Evolutionary conservation across 352 stramenopile species (phyloP).

Genomic region (Phytophthora lateralis): DNA sequence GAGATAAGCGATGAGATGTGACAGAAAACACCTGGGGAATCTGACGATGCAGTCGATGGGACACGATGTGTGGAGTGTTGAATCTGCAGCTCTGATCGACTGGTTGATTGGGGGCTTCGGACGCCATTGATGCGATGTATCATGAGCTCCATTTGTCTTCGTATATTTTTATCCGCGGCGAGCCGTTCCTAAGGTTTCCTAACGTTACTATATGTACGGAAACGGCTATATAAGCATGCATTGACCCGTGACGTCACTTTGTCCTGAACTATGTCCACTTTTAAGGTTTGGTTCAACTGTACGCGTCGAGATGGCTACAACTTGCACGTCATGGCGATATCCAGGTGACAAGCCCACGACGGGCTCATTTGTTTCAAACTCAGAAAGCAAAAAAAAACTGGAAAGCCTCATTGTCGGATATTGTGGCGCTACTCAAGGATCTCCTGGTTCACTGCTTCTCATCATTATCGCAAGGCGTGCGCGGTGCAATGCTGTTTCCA

Average conservation of each 20-base stretch:
- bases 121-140: constrained; percentile 7
- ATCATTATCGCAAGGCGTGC: too few relatives aligned
- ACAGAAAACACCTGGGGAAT: constrained; percentile 33
- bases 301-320: constrained; percentile 27
- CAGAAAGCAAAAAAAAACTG: too few relatives aligned
- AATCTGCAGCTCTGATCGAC: constrained; percentile 11
- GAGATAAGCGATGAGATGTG: constrained; percentile 26
- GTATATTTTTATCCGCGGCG: background rate
- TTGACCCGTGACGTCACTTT: constrained; percentile 22
- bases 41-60: constrained; percentile 17
- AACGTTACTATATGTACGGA: constrained; percentile 19
- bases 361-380: background rate
- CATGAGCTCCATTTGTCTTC: background rate
- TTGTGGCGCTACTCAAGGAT: too few relatives aligned
- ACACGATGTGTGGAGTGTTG: constrained; percentile 2
- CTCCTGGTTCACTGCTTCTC: too few relatives aligned
- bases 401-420: too few relatives aligned
- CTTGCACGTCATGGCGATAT: constrained; percentile 18
- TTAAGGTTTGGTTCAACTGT: constrained; percentile 2
- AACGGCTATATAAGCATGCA: background rate
- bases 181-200: constrained; percentile 20
- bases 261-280: constrained; percentile 20
- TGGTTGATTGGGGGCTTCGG: background rate
- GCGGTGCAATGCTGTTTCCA: too few relatives aligned
- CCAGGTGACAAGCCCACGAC: constrained; percentile 14